Evolutionary conservation across 2,329 filamentous ascomycete species (phyloP).

Genomic region (Neofusicoccum sp.): DNA sequence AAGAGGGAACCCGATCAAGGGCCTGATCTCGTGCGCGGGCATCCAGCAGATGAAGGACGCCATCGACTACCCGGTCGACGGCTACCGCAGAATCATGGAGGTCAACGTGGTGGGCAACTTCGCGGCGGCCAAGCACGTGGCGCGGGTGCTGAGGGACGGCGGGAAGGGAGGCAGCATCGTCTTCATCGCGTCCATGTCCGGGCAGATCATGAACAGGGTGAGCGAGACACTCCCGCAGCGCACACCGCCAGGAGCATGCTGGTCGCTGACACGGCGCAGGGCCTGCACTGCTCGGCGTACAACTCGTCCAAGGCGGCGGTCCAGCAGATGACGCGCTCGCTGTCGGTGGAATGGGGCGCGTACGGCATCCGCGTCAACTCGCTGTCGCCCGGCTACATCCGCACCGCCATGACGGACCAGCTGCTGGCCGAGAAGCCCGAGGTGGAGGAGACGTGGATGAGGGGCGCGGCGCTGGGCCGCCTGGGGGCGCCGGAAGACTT

Average conservation of each 20-base stretch:
- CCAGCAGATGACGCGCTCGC: constrained; percentile 53
- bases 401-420: constrained; percentile 46
- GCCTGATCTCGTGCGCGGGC: constrained; percentile 33
- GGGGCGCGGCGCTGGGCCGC: constrained; percentile 30
- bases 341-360: constrained; percentile 58
- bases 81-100: constrained; percentile 40
- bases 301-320: constrained; percentile 59
- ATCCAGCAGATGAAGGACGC: constrained; percentile 37
- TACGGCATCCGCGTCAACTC: constrained; percentile 53
- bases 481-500: constrained; percentile 36
- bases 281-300: constrained; percentile 50
- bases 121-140: constrained; percentile 28
- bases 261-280: constrained; percentile 25
- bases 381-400: constrained; percentile 57
- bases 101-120: constrained; percentile 44
- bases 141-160: constrained; percentile 16
- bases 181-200: constrained; percentile 42
- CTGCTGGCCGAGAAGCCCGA: constrained; percentile 33
- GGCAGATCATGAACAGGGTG: constrained; percentile 18
- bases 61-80: constrained; percentile 34
- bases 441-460: constrained; percentile 34
- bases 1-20: constrained; percentile 29
- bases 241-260: not conserved
- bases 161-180: constrained; percentile 34
- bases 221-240: not conserved